phyloP scores from a whole-genome alignment of 78 protist species.

The Dictyostelium brefeldianum region DNA sequence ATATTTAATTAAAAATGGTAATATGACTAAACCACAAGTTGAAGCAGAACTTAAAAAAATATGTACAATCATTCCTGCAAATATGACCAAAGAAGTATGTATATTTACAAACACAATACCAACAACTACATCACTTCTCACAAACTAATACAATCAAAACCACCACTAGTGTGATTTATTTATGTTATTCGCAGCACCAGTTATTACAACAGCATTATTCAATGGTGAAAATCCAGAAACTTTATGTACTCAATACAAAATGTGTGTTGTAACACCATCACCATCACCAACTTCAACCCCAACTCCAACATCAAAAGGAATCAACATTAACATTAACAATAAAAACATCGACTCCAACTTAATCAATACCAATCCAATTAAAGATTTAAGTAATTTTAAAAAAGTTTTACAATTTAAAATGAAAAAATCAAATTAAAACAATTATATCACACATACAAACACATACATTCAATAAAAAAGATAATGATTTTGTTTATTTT shows the following conservation, averaged over 20 bases:
- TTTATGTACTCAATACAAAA: constrained; percentile 27
- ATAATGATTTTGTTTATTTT: too few species aligned
- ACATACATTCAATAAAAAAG: too few species aligned
- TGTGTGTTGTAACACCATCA: constrained; percentile 11
- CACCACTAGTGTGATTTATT: constrained; percentile 24
- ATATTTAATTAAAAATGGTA: constrained; percentile 23
- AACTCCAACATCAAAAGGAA: neutral
- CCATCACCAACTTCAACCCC: neutral
- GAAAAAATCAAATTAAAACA: too few species aligned
- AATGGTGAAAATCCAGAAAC: constrained; percentile 24
- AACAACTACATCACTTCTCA: too few species aligned
- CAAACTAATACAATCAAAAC: too few species aligned
- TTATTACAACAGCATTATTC: constrained; percentile 27
- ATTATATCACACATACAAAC: too few species aligned
- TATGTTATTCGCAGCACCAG: constrained; percentile 45
- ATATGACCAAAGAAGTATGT: constrained; percentile 41
- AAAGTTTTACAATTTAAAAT: too few species aligned
- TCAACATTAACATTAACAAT: neutral
- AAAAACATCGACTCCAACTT: neutral
- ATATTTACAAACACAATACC: too few species aligned
- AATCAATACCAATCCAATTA: too few species aligned
- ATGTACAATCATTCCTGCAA: constrained; percentile 28
- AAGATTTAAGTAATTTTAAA: too few species aligned
- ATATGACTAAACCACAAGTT: constrained; percentile 33
- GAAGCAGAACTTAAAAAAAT: constrained; percentile 39